Evolutionary conservation across 2,329 filamentous ascomycete genomes (phyloP), one percentile per base, ranked within the genome.

Genomic region (Orbilia blumenaviensis): DNA sequence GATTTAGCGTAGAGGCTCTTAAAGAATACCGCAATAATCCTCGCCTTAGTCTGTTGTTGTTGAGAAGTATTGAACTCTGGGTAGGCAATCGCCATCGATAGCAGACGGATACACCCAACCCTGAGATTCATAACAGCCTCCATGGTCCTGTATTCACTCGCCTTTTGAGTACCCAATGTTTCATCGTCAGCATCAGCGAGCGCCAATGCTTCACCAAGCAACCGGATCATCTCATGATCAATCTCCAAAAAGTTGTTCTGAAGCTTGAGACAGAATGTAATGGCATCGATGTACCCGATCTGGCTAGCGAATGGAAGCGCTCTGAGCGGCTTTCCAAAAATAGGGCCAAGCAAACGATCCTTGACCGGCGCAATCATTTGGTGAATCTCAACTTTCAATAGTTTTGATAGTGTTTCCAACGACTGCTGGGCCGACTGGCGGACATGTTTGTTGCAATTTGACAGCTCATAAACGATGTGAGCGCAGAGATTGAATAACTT

Each of bases 201-300:
- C 9, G 94, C 95, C 42, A 99, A 86, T 4, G 94, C 96, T 83
- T 99, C 95, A 88, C 96, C 92, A 74, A 99, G 87, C 44, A 99
- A 85, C 48, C 95, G 89, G 79, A 95, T 96, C 25, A 98, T 86
- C 78, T 94, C 90, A 58, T 98, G 94, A 79, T 97, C 95, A 82
- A 98, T 97, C 6, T 90, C 89, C 25, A 99, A 89, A 80, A 97
- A 94, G 78, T 95, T 91, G 56, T 91, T 89, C 82, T 96, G 94
- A 56, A 99, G 86, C 68, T 91, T 90, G 84, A 99, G 88, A 81
- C 96, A 96, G 83, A 96, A 99, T 0, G 93, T 97, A 81, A 99
- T 93, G 0, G 95, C 95, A 82, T 99, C 96, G 79, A 99, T 97
- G 81, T 96, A 98, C 2, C 95, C 96, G 79, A 99, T 99, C 84